Evolutionary conservation across 208 protist genomes (phyloP), one percentile per base, ranked within the genome.

Genomic region (Trypanosoma boissoni): DNA sequence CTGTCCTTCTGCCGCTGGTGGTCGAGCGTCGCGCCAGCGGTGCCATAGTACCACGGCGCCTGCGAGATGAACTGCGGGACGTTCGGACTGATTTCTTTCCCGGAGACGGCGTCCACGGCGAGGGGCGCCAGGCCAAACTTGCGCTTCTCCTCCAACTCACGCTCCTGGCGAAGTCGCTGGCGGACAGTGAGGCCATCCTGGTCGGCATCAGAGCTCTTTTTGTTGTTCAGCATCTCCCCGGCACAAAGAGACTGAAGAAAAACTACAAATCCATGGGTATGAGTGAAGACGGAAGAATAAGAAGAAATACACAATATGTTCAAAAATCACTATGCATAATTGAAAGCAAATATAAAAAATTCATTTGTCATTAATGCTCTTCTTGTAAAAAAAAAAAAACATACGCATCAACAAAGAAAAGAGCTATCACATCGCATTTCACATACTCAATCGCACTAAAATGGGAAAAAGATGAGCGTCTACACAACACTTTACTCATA

Each of bases 51-150:
- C 95, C 98, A 98, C 61, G 98, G 98, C n/a, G 97, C 97, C 36
- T 98, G 74, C 1, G 92, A 73, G 52, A 99, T 99, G 57, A 95
- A 98, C 70, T 98, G 80, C 7, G 98, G 98, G 21, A 99, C 98
- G 75, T 99, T 98, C 24, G 98, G 97, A 86, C 99, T 99, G 58
- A 96, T 96, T 59, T 94, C 88, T 24, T 83, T 60, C 24, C 88
- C 74, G 21, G 78, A 85, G 24, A 90, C 74, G 16, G 76, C 72
- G 51, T 96, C 91, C 27, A 91, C 79, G 8, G 77, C 80, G 31
- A 94, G 78, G 0, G 91, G 91, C 0, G 91, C 87, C 14, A 93
- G 74, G 21, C 85, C 86, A 46, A 87, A 93, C 56, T 88, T 86
- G 14, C 88, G 79, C 64, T 91, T 88, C 68, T 93, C 87, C 58